Conservation (phyloP, 1,284 basidiomycete genomes). For the Rhizoctonia solani region DNA sequence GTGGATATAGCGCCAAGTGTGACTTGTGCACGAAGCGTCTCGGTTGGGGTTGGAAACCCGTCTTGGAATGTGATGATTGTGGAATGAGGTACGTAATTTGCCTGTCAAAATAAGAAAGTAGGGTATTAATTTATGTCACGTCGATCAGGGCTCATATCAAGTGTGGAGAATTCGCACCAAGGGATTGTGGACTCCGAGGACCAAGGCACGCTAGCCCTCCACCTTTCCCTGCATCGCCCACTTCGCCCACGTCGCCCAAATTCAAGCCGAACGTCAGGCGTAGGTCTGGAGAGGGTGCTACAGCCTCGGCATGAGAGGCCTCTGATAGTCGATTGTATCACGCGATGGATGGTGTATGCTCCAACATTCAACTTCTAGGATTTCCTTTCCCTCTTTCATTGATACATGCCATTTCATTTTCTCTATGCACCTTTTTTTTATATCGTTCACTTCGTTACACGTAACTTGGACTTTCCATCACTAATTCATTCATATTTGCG, state of each 20-base stretch:
- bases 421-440: too few relatives aligned
- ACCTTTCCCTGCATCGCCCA: not conserved
- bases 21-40: constrained; percentile 80
- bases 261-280: constrained; percentile 8
- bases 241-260: constrained; percentile 13
- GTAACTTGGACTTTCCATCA: too few relatives aligned
- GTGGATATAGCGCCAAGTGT: constrained; percentile 65
- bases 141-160: constrained; percentile 71
- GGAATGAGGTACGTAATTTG: constrained; percentile 60
- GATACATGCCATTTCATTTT: too few relatives aligned
- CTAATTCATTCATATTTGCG: too few relatives aligned
- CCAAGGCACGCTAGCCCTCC: constrained; percentile 3
- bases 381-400: constrained; percentile 9
- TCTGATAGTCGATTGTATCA: not conserved
- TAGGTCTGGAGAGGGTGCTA: not conserved
- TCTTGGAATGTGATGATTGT: constrained; percentile 89
- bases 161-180: constrained; percentile 78
- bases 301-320: not conserved
- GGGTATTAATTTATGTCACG: not conserved
- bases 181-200: constrained; percentile 65
- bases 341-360: not conserved
- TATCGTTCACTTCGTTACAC: too few relatives aligned
- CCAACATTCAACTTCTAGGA: not conserved
- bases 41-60: constrained; percentile 70
- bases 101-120: constrained; percentile 10